phyloP scores from a whole-genome alignment of 352 stramenopile species.

The Globisporangium splendens region DNA sequence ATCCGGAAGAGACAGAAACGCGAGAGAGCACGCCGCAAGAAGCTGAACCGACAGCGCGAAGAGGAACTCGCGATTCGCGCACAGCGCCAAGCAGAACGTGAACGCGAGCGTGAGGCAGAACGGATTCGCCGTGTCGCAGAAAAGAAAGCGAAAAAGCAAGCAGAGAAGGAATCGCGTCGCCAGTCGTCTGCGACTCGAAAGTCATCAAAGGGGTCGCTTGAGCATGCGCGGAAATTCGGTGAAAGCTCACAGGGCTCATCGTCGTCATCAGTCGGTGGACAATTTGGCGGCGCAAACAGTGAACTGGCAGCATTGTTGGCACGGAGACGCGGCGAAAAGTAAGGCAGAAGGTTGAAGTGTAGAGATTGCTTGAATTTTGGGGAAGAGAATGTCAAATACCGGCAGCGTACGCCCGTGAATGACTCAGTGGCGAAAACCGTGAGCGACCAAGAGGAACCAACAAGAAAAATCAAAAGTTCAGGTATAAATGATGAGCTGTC shows the following conservation, averaged over 20 bases:
- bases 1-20: conserved; percentile 84
- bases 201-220: conserved; percentile 45
- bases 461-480: neutral
- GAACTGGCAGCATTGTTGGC: conserved; percentile 81
- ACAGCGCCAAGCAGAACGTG: conserved; percentile 59
- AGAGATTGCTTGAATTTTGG: conserved; percentile 1
- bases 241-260: conserved; percentile 39
- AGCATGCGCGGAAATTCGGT: conserved; percentile 76
- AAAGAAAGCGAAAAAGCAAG: conserved; percentile 86
- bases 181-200: conserved; percentile 30
- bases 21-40: conserved; percentile 75
- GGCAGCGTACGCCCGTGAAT: neutral
- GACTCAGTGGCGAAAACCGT: neutral
- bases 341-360: conserved; percentile 1
- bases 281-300: conserved; percentile 67
- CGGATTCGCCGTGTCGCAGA: conserved; percentile 74
- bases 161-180: conserved; percentile 64
- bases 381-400: neutral
- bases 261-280: conserved; percentile 28
- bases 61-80: conserved; percentile 71
- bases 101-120: conserved; percentile 66
- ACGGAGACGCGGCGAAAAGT: conserved; percentile 45
- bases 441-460: neutral
- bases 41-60: conserved; percentile 64
- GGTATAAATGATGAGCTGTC: conserved; percentile 8